Base-by-base conservation (phyloP, 345 rosid species). In the Fremontodendron californicum region DNA sequence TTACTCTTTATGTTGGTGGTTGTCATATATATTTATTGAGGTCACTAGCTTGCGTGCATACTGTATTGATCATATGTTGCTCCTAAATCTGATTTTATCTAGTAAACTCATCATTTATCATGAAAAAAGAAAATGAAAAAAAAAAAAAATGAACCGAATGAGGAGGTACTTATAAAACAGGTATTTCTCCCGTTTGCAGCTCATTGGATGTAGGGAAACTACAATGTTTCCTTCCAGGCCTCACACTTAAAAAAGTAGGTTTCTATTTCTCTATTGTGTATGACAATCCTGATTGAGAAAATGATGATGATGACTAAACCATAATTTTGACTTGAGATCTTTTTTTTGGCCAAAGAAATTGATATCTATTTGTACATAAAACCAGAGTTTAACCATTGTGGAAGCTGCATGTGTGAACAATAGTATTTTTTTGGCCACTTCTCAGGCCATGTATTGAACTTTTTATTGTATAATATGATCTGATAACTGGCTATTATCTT, bases 151-250 rank as follows among this genome's bases (percentile, higher is more conserved):
- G 6, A 21, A 60, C 9, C 7, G 12, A 60, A 5, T 9, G 4
- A 19, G 2, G 19, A 48, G 6, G 9, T 65, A 39, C 70, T 39
- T 9, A 65, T 48, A 10, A 39, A 65, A 19, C 48, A 19, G 11
- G n/a, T n/a, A 40, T 65, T 54, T 29, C 70, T 75, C n/a, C 86
- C 92, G 97, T 94, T 55, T 91, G 90, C 84, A 92, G 97, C 75
- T 87, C 96, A 39, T 89, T 91, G 89, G 97, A 94, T 37, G 93
- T 87, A 55, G 93, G 94, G 74, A 91, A 92, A 84, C 82, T 85
- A 49, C 90, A 91, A 71, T 94, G 92, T 80, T 92, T 92, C 79
- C 82, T 94, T 82, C 96, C 98, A 63, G 96, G 98, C 55, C 82
- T 94, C 82, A 87, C 94, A 25, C 85, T 85, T 57, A 88, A 73